Conservation (phyloP, 768 basidiomycete genomes). For the Pulveroboletus sp. region DNA sequence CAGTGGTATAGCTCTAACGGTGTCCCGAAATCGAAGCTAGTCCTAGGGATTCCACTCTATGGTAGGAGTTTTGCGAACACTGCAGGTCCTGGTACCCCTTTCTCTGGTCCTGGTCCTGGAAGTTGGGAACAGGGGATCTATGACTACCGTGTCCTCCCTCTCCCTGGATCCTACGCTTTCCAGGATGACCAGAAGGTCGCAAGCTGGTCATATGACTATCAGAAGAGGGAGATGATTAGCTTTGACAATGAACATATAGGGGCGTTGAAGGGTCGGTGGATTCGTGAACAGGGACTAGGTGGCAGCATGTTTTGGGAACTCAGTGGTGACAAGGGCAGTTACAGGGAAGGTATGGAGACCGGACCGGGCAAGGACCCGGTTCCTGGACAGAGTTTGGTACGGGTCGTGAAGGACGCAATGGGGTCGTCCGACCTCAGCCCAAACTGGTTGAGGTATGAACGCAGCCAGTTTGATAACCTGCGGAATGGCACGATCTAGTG, state of each 20-base stretch:
- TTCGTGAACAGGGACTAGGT: constrained; percentile 67
- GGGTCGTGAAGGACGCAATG: constrained; percentile 74
- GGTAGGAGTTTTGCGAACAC: constrained; percentile 89
- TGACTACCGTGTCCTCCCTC: constrained; percentile 88
- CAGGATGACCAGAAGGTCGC: constrained; percentile 66
- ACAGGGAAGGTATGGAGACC: constrained; percentile 66
- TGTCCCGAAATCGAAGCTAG: constrained; percentile 71
- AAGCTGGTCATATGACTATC: constrained; percentile 79
- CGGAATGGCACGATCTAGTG: constrained; percentile 52
- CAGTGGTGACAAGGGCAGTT: constrained; percentile 74
- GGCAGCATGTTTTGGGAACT: constrained; percentile 97
- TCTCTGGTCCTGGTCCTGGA: constrained; percentile 78
- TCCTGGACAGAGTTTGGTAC: constrained; percentile 66
- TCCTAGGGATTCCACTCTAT: constrained; percentile 90
- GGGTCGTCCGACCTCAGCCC: constrained; percentile 60
- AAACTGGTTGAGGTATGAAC: constrained; percentile 81
- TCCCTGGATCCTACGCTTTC: constrained; percentile 60
- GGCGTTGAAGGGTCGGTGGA: constrained; percentile 74
- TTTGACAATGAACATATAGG: constrained; percentile 73
- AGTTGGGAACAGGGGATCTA: constrained; percentile 91
- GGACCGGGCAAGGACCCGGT: constrained; percentile 72
- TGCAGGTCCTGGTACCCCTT: constrained; percentile 73
- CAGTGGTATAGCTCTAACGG: constrained; percentile 68
- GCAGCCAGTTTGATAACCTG: constrained; percentile 78
- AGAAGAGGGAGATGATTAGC: constrained; percentile 74